Evolutionary conservation across 106 monocot species (phyloP).

Genomic region (Dendrobium chrysotoxum): DNA sequence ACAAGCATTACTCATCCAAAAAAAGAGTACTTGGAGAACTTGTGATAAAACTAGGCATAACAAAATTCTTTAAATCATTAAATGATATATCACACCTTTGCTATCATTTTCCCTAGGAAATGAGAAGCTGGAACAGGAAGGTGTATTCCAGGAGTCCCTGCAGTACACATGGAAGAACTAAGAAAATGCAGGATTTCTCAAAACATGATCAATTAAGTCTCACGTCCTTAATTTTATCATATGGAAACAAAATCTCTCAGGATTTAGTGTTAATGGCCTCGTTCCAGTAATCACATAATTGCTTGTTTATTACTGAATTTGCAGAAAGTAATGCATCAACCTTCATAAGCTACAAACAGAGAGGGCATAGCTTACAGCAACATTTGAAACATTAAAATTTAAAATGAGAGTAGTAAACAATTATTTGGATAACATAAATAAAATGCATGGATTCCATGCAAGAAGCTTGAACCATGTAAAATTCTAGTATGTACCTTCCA

Average conservation of each 20-base stretch:
- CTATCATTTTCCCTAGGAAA: neutral
- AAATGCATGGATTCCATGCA: neutral
- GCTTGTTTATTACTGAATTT: neutral
- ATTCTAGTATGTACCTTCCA: neutral
- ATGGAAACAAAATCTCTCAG: slow-evolving; percentile 1
- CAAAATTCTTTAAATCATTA: neutral
- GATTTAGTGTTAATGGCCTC: neutral
- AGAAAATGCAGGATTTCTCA: neutral
- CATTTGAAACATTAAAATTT: neutral
- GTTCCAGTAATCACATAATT: neutral
- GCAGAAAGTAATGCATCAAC: neutral
- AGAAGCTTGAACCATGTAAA: neutral
- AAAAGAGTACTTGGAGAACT: neutral
- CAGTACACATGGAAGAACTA: neutral
- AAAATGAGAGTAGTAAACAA: neutral
- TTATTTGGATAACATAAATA: neutral
- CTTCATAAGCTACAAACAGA: neutral
- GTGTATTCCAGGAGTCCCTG: slow-evolving; percentile 6
- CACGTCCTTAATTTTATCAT: neutral
- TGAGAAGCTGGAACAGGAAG: slow-evolving; percentile 1
- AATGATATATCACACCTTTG: slow-evolving; percentile 1
- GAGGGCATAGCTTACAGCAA: neutral
- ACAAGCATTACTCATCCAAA: neutral
- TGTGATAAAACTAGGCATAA: neutral
- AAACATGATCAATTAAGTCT: neutral